Base-by-base conservation (phyloP, 1,284 basidiomycete genomes). In the Dichomitus squalens region DNA sequence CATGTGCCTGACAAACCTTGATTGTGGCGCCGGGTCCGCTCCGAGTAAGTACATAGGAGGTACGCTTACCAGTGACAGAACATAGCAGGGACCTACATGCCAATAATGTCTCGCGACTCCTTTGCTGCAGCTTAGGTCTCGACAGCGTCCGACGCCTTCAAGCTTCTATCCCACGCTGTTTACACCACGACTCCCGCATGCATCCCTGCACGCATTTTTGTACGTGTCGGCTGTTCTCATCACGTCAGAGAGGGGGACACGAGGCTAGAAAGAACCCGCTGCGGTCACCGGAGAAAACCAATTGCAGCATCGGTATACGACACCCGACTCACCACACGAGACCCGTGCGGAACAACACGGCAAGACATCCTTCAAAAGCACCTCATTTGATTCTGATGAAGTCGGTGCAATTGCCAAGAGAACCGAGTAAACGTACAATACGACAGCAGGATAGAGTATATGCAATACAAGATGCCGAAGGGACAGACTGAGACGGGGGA, bases 361-460 rank as follows among this genome's bases (percentile, higher is more conserved):
- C n/a, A n/a, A n/a, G n/a, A n/a, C n/a, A n/a, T n/a, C n/a, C n/a
- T n/a, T n/a, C n/a, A n/a, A n/a, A n/a, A n/a, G n/a, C n/a, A n/a
- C n/a, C n/a, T n/a, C n/a, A n/a, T n/a, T n/a, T n/a, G n/a, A n/a
- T n/a, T n/a, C n/a, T n/a, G n/a, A n/a, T n/a, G n/a, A n/a, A n/a
- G n/a, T n/a, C n/a, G n/a, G n/a, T 46, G 48, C 40, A 53, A 61
- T 55, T 61, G 53, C 43, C 29, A 21, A 50, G 29, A 50, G 39
- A 36, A 43, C 52, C 52, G 41, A 35, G 36, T 53, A 57, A 46
- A 49, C 31, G 53, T 61, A 62, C 52, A 62, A 49, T 57, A 55
- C 46, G 50, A 43, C 38, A 49, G 53, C 53, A 25, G 36, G 43
- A 49, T 53, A 60, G 47, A 53, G 52, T 52, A 63, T 63, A 57